Evolutionary conservation across 1,139 yeast species (phyloP).

Genomic region (Diutina neorugosa): DNA sequence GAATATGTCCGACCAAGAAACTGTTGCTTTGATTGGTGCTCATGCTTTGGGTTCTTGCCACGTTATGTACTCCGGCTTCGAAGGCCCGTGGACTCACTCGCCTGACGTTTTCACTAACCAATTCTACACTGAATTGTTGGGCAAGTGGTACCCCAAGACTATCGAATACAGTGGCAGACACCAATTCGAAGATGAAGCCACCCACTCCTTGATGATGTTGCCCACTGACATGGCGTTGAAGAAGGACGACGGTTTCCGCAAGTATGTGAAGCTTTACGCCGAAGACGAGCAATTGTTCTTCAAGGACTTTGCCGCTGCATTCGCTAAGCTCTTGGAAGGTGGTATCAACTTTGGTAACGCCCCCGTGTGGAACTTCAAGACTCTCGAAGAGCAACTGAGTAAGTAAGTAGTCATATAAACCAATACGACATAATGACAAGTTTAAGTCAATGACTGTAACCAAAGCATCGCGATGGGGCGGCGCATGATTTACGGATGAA

Average conservation of each 20-base stretch:
- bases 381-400: slow-evolving; percentile 50
- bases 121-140: slow-evolving; percentile 59
- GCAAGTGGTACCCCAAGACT: slow-evolving; percentile 60
- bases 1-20: slow-evolving; percentile 74
- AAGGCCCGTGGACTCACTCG: slow-evolving; percentile 94
- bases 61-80: slow-evolving; percentile 54
- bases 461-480: too few species aligned
- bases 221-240: slow-evolving; percentile 73
- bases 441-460: too few species aligned
- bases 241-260: slow-evolving; percentile 51
- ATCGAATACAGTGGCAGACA: background rate
- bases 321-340: slow-evolving; percentile 56
- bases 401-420: background rate
- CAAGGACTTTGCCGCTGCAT: slow-evolving; percentile 60
- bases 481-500: too few species aligned
- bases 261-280: slow-evolving; percentile 63
- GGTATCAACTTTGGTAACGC: slow-evolving; percentile 54
- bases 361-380: slow-evolving; percentile 42
- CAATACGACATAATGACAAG: background rate
- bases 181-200: slow-evolving; percentile 68
- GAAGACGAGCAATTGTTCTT: slow-evolving; percentile 58
- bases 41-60: slow-evolving; percentile 81
- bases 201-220: slow-evolving; percentile 79
- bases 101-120: slow-evolving; percentile 78
- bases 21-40: slow-evolving; percentile 81